Conservation (phyloP, 2,329 filamentous ascomycete species). For the Hysterium pulicare region DNA sequence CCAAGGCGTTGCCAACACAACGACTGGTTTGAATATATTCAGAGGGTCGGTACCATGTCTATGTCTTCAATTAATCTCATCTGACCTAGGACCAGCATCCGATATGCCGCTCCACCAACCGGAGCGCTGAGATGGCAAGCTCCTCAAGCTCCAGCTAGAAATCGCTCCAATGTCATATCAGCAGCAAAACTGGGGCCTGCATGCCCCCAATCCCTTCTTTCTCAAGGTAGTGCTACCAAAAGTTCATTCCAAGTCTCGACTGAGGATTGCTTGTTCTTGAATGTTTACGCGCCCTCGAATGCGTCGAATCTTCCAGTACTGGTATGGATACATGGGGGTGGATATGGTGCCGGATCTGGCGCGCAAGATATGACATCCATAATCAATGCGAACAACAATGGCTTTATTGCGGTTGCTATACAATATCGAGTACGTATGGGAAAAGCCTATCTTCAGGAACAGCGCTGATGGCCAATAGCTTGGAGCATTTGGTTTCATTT, state of each 20-base stretch:
- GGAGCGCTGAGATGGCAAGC: constrained; percentile 16
- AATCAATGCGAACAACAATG: constrained; percentile 48
- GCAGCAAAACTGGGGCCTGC: constrained; percentile 11
- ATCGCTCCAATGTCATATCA: constrained; percentile 6
- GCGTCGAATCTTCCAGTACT: constrained; percentile 31
- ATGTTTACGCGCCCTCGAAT: constrained; percentile 30
- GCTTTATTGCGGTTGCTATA: constrained; percentile 48
- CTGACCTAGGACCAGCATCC: too few relatives aligned
- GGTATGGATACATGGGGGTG: constrained; percentile 28
- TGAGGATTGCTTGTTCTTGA: constrained; percentile 39
- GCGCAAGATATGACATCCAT: constrained; percentile 37
- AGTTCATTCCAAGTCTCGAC: background rate
- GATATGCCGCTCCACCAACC: constrained; percentile 18
- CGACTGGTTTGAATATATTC: constrained; percentile 19
- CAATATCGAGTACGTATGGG: constrained; percentile 45
- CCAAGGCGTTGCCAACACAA: constrained; percentile 13
- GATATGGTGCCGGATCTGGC: constrained; percentile 40
- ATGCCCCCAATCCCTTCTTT: constrained; percentile 15
- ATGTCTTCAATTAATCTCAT: too few relatives aligned
- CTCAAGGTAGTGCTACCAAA: background rate
- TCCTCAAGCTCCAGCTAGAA: constrained; percentile 12
- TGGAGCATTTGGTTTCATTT: constrained; percentile 46
- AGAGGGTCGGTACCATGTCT: too few relatives aligned
- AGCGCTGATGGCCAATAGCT: constrained; percentile 24
- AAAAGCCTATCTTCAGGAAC: background rate